phyloP scores from a whole-genome alignment of 352 stramenopile genomes.

The Phytophthora palmivora region DNA sequence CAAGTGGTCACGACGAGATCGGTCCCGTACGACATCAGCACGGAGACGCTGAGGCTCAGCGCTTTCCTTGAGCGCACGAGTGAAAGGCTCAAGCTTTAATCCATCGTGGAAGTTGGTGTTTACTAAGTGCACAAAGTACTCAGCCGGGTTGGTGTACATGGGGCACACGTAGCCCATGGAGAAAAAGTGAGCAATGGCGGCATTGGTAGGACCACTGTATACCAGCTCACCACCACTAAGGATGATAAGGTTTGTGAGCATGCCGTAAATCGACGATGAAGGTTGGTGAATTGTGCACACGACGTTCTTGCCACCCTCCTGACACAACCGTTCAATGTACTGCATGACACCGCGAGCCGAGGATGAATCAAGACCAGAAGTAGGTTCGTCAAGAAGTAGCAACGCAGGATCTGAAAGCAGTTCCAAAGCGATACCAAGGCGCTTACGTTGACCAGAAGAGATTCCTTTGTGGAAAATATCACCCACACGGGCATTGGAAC shows the following conservation, averaged over 20 bases:
- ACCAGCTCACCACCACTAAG: slow-evolving; percentile 83
- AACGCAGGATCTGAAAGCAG: slow-evolving; percentile 94
- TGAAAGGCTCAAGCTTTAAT: slow-evolving; percentile 54
- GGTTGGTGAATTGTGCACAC: slow-evolving; percentile 91
- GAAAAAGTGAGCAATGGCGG: slow-evolving; percentile 64
- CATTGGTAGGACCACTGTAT: slow-evolving; percentile 89
- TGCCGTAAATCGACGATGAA: slow-evolving; percentile 75
- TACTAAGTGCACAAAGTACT: slow-evolving; percentile 77
- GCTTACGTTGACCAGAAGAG: slow-evolving; percentile 90
- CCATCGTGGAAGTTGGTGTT: slow-evolving; percentile 69
- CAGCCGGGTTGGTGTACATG: slow-evolving; percentile 79
- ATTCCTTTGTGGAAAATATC: slow-evolving; percentile 91
- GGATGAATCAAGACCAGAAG: slow-evolving; percentile 91
- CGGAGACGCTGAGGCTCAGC: slow-evolving; percentile 44
- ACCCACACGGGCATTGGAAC: slow-evolving; percentile 72
- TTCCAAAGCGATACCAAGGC: slow-evolving; percentile 95
- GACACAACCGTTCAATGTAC: slow-evolving; percentile 60
- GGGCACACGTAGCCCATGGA: slow-evolving; percentile 66
- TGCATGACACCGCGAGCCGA: slow-evolving; percentile 92
- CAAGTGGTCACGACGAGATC: slow-evolving; percentile 35
- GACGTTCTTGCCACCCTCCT: slow-evolving; percentile 75
- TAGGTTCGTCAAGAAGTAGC: slow-evolving; percentile 96
- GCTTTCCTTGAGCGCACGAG: slow-evolving; percentile 45
- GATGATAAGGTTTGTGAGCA: slow-evolving; percentile 76
- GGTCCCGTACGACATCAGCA: slow-evolving; percentile 50